A percentile compares a stretch with the other conserved stretches of the same genome.
Conservation (phyloP, 2,329 filamentous ascomycete genomes). For the Stemphylium lycopersici region DNA sequence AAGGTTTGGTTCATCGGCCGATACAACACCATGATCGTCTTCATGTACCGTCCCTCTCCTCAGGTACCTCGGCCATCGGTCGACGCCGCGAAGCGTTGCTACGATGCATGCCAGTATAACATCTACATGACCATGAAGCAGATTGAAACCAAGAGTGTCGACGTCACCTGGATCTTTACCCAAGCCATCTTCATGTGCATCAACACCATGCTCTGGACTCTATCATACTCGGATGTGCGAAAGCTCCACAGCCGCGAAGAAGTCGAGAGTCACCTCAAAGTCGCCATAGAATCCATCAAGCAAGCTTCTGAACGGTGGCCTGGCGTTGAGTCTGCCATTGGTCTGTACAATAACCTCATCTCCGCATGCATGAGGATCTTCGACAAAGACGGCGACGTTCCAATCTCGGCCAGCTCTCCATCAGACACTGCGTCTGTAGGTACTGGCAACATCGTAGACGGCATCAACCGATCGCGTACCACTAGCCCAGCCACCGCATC, state of each 20-base stretch:
- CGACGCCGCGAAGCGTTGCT: constrained; percentile 80
- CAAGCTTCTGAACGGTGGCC: constrained; percentile 89
- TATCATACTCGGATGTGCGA: constrained; percentile 86
- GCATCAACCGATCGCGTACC: constrained; percentile 52
- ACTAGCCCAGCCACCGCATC: constrained; percentile 53
- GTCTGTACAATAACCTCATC: constrained; percentile 86
- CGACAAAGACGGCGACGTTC: constrained; percentile 63
- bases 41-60: constrained; percentile 87
- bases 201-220: constrained; percentile 88
- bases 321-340: constrained; percentile 80
- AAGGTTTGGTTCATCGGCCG: constrained; percentile 76
- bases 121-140: constrained; percentile 82
- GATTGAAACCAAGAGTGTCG: constrained; percentile 75
- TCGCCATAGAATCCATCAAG: constrained; percentile 78
- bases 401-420: constrained; percentile 55
- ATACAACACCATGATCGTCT: constrained; percentile 87
- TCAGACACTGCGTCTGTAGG: constrained; percentile 54
- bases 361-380: constrained; percentile 88
- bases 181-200: constrained; percentile 88
- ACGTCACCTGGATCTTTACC: constrained; percentile 93
- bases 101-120: constrained; percentile 80
- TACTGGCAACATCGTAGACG: constrained; percentile 49
- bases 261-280: constrained; percentile 74
- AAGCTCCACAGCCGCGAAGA: constrained; percentile 73
- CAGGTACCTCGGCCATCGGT: constrained; percentile 86